Evolutionary conservation across 176 grass and related monocot genomes (phyloP).

Genomic region (Aegilops sharonensis): DNA sequence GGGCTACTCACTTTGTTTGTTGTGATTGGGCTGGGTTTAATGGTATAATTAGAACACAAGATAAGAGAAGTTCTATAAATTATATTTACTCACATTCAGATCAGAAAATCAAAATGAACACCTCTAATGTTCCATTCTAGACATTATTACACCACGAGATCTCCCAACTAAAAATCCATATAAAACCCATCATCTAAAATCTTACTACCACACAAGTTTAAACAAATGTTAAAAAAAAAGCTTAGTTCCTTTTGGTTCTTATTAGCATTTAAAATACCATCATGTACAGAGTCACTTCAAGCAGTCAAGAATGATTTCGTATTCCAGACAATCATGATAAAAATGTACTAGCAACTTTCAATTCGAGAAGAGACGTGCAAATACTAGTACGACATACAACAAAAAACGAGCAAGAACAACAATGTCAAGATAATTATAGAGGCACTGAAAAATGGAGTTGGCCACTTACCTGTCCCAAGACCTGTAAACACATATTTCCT

Average conservation of each 20-base stretch:
- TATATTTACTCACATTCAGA: background rate
- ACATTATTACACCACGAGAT: background rate
- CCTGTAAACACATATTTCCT: too few relatives aligned
- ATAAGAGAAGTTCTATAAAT: background rate
- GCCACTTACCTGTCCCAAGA: background rate
- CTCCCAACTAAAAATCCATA: background rate
- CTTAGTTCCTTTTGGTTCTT: background rate
- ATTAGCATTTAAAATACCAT: background rate
- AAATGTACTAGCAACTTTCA: slow-evolving; percentile 2
- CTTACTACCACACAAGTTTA: background rate
- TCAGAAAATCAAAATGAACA: slow-evolving; percentile 4
- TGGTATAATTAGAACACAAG: background rate
- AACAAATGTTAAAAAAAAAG: background rate
- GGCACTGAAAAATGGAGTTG: background rate
- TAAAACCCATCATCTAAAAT: slow-evolving; percentile 1
- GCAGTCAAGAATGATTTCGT: background rate
- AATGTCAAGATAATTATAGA: background rate
- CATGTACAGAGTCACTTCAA: slow-evolving; percentile 13
- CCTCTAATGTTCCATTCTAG: background rate
- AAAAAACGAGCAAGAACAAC: background rate
- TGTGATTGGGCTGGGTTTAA: too few relatives aligned
- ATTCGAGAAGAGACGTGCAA: background rate
- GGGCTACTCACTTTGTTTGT: too few relatives aligned
- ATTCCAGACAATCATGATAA: background rate
- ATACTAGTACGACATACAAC: background rate